Evolutionary conservation across 2,329 filamentous ascomycete genomes (phyloP), one percentile per base, ranked within the genome.

Genomic region (Phoma sp.): DNA sequence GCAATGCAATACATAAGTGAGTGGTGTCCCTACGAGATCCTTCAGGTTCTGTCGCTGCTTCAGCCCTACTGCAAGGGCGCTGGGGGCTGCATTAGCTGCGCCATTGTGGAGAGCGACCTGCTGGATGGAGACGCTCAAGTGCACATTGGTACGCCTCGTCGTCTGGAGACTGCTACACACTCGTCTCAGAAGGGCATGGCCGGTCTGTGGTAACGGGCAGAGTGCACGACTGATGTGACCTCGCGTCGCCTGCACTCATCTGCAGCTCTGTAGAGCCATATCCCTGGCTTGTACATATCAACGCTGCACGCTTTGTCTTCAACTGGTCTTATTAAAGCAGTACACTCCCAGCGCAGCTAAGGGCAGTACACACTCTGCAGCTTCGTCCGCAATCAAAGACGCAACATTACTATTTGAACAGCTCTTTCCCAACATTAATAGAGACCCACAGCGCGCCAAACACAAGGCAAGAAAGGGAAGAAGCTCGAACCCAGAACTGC

Each of bases 21-120:
- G 43, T 49, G 42, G 53, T 45, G 30, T 42, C 37, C n/a, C 6
- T 6, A 17, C 18, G 23, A 29, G 25, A 20, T 34, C 9, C 30
- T 11, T 32, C 34, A 25, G 34, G 25, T 21, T 36, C 40, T 29
- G 45, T 48, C 32, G 48, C 48, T 43, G 53, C 34, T 52, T 69
- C 68, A 73, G 69, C 67, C 68, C 60, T 73, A 66, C 69, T 71
- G 69, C 67, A 74, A 73, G 69, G 71, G 64, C 64, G 59, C 56
- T 59, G 54, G 46, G 34, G 60, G 60, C 56, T 66, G 62, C 61
- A 63, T 60, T 57, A 47, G 59, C 53, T 46, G 55, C 56, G 59
- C 42, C 54, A 51, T 57, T 53, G 60, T 43, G 47, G 57, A 49
- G 56, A 64, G 48, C 37, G 36, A 46, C 45, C 56, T 60, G 57